These are phyloP conservation scores for Podaxis sp. DNA, from an alignment of 768 basidiomycete species.

Conservation along the genomic window DNA sequence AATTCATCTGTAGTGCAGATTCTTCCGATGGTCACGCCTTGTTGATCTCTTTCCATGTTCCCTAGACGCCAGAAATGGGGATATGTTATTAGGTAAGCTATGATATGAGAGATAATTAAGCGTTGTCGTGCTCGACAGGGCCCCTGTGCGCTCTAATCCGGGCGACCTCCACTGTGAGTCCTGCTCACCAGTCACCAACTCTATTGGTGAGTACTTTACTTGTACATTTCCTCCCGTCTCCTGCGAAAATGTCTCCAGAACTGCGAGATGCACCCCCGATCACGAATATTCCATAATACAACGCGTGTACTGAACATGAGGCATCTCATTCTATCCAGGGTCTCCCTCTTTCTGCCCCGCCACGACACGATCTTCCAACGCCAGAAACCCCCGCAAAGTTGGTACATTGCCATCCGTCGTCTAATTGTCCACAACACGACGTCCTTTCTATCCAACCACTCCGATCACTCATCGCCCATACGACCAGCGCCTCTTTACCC, in stretches of 20 bases:
- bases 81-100: conserved; percentile 4
- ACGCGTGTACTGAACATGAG: conserved; percentile 60
- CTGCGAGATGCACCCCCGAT: conserved; percentile 21
- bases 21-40: conserved; percentile 3
- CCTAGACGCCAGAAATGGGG: conserved; percentile 4
- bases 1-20: background rate
- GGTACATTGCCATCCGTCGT: background rate
- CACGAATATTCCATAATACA: conserved; percentile 26
- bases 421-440: background rate
- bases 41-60: conserved; percentile 12
- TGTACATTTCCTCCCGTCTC: background rate
- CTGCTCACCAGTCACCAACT: background rate
- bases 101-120: conserved; percentile 13
- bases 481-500: conserved; percentile 3
- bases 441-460: conserved; percentile 2
- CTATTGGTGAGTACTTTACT: conserved; percentile 15
- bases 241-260: conserved; percentile 18
- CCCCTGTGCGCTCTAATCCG: background rate
- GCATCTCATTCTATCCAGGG: conserved; percentile 29
- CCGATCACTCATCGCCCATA: conserved; percentile 7
- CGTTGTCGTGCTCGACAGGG: background rate
- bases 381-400: background rate
- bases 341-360: background rate
- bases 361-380: conserved; percentile 2
- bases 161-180: background rate